Evolutionary conservation across 495 filamentous ascomycete species (phyloP).

Genomic region (Neurospora cerealis): DNA sequence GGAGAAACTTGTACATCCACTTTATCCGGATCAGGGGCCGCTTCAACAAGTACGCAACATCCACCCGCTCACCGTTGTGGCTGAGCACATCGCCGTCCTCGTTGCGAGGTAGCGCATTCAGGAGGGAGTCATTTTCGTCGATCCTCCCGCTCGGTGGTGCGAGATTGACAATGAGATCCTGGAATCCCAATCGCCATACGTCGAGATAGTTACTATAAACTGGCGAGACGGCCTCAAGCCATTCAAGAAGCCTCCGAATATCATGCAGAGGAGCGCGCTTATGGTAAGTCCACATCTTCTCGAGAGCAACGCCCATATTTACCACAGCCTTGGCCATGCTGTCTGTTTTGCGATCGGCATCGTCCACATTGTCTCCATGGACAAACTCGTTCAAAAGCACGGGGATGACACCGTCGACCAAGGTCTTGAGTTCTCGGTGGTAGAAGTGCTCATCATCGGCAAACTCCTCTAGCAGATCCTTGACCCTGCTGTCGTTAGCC

Average conservation of each 20-base stretch:
- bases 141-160: slow-evolving; percentile 50
- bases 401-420: slow-evolving; percentile 93
- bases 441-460: slow-evolving; percentile 81
- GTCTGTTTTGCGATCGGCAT: slow-evolving; percentile 41
- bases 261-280: slow-evolving; percentile 65
- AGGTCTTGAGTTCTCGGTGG: slow-evolving; percentile 79
- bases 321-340: slow-evolving; percentile 75
- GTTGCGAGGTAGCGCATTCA: slow-evolving; percentile 64
- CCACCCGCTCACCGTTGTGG: slow-evolving; percentile 76
- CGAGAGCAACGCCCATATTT: slow-evolving; percentile 85
- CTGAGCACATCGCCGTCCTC: slow-evolving; percentile 69
- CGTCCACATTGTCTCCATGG: slow-evolving; percentile 56
- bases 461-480: slow-evolving; percentile 72
- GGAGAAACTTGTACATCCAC: slow-evolving; percentile 75
- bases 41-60: slow-evolving; percentile 89
- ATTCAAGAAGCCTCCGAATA: slow-evolving; percentile 57
- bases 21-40: slow-evolving; percentile 82
- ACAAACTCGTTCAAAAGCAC: slow-evolving; percentile 80
- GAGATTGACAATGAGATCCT: slow-evolving; percentile 89
- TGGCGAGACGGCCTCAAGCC: slow-evolving; percentile 67
- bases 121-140: slow-evolving; percentile 45
- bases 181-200: slow-evolving; percentile 89
- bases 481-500: slow-evolving; percentile 53
- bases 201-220: slow-evolving; percentile 83
- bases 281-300: slow-evolving; percentile 72